Evolutionary conservation across 331 rosid species (phyloP).

Genomic region (Saraca asoca): DNA sequence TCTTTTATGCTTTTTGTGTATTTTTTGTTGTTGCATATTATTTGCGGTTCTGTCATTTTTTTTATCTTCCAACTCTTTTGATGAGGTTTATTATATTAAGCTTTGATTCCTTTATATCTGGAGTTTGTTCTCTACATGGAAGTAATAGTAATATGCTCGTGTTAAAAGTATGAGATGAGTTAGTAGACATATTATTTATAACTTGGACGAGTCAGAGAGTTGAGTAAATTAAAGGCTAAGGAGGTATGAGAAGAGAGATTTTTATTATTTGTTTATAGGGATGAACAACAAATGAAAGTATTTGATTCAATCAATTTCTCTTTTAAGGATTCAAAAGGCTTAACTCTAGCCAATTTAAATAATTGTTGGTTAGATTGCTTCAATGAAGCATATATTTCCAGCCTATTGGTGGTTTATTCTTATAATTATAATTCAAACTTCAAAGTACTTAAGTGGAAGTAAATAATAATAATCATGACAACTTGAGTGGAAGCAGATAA

Average conservation of each 20-base stretch:
- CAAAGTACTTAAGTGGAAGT: too few relatives aligned
- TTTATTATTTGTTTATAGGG: not conserved
- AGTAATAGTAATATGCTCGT: not conserved
- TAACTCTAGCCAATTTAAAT: not conserved
- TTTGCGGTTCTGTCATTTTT: conserved; percentile 12
- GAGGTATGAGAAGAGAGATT: not conserved
- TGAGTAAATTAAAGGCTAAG: not conserved
- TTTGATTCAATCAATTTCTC: not conserved
- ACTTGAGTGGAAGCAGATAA: conserved; percentile 3
- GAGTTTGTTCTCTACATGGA: conserved; percentile 16
- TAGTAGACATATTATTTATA: not conserved
- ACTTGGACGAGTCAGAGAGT: not conserved
- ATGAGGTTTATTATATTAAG: not conserved
- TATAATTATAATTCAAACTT: too few relatives aligned
- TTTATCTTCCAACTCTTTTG: conserved; percentile 7
- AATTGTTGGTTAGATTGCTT: conserved; percentile 13
- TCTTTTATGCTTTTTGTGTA: not conserved
- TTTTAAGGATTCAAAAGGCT: conserved; percentile 7
- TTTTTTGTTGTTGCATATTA: not conserved
- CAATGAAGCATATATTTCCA: conserved; percentile 17
- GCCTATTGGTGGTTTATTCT: conserved; percentile 1
- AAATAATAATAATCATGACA: too few relatives aligned
- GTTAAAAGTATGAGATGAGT: not conserved
- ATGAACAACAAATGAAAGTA: not conserved
- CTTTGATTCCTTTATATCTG: not conserved